phyloP scores from a whole-genome alignment of 164 flowering plant species.

The Buxus sempervirens region DNA sequence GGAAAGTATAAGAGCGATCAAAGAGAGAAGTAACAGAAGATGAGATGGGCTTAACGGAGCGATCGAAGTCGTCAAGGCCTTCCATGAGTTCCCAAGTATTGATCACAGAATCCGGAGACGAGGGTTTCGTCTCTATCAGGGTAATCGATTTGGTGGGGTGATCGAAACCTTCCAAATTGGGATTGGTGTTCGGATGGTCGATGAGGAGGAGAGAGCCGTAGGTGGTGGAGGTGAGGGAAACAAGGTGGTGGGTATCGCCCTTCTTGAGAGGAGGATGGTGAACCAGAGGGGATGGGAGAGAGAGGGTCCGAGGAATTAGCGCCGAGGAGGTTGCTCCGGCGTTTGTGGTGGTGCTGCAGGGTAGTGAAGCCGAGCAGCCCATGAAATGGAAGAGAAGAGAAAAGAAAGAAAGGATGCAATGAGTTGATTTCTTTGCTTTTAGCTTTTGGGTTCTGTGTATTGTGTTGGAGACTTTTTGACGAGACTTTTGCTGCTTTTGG shows the following conservation, averaged over 20 bases:
- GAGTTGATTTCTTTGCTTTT: background rate
- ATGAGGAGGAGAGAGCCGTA: conserved; percentile 59
- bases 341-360: conserved; percentile 12
- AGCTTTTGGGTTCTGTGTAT: background rate
- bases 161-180: conserved; percentile 12
- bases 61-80: conserved; percentile 56
- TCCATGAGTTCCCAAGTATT: conserved; percentile 92
- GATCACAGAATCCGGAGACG: conserved; percentile 65
- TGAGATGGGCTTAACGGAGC: conserved; percentile 5
- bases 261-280: conserved; percentile 68
- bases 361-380: conserved; percentile 56
- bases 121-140: conserved; percentile 13
- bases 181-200: background rate
- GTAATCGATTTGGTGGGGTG: conserved; percentile 6
- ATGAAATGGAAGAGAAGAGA: conserved; percentile 23
- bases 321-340: conserved; percentile 5
- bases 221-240: conserved; percentile 78
- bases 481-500: no score
- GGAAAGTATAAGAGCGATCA: no score
- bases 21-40: no score
- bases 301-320: conserved; percentile 15
- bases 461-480: no score
- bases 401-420: background rate
- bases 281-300: conserved; percentile 51
- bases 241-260: conserved; percentile 78